Conservation (phyloP, 306 rosid species). For the Cercis canadensis region DNA sequence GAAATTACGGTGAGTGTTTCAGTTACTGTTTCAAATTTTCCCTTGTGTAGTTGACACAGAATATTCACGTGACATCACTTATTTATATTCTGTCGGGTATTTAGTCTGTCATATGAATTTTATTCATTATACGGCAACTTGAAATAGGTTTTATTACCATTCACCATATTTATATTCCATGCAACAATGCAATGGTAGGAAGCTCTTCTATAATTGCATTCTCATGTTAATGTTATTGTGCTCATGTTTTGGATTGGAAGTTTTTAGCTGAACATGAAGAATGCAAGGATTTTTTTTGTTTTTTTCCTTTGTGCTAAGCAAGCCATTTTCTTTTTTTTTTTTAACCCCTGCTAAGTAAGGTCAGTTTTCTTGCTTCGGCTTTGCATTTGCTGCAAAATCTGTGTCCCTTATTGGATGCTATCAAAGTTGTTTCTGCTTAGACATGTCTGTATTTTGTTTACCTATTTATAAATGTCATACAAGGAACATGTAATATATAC, state of each 20-base stretch:
- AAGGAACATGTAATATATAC: constrained; percentile 5
- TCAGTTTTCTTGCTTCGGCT: constrained; percentile 9
- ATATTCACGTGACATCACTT: constrained; percentile 28
- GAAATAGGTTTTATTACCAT: constrained; percentile 11
- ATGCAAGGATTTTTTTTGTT: neutral
- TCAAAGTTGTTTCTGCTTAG: too few relatives aligned
- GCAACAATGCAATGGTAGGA: constrained; percentile 13
- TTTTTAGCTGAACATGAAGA: constrained; percentile 9
- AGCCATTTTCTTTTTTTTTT: too few relatives aligned
- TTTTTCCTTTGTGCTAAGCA: too few relatives aligned
- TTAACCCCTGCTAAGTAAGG: neutral
- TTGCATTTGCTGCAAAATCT: constrained; percentile 12
- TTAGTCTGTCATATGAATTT: constrained; percentile 2
- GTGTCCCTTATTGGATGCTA: too few relatives aligned
- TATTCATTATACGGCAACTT: neutral
- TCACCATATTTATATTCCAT: neutral
- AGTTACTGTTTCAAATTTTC: constrained; percentile 18
- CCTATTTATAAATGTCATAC: neutral
- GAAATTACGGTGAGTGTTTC: constrained; percentile 82
- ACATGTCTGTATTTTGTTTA: constrained; percentile 17
- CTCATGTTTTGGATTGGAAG: constrained; percentile 23
- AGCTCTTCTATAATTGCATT: constrained; percentile 11
- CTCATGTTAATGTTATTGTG: constrained; percentile 17
- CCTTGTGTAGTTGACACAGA: constrained; percentile 23
- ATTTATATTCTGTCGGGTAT: neutral